A percentile compares a stretch with the other conserved stretches of the same genome.
These are phyloP conservation scores for Raphanus sativus DNA, from an alignment of 345 rosid species.

Conservation along the genomic window DNA sequence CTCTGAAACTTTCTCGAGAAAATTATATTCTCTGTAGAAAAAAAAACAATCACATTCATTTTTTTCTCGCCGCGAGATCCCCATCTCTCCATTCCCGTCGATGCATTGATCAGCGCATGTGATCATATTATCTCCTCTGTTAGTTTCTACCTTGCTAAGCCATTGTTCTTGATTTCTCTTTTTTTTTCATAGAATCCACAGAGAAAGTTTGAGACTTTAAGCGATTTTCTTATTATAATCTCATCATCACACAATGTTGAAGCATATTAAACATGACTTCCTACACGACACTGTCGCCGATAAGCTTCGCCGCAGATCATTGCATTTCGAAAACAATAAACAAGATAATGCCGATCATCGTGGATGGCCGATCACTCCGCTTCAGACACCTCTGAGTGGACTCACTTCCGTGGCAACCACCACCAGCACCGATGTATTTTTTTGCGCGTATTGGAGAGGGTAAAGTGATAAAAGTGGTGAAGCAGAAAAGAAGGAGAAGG, in stretches of 20 bases:
- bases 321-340: neutral
- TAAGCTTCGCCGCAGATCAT: neutral
- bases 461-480: no score
- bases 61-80: conserved; percentile 2
- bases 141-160: conserved; percentile 1
- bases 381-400: conserved; percentile 50
- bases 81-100: conserved; percentile 10
- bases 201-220: neutral
- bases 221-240: neutral
- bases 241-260: neutral
- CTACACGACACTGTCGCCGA: neutral
- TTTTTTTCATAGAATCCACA: neutral
- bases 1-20: conserved; percentile 25
- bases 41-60: conserved; percentile 42
- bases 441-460: no score
- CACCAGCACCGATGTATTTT: conserved; percentile 27
- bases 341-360: conserved; percentile 38
- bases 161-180: conserved; percentile 14
- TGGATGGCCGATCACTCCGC: conserved; percentile 92
- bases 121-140: neutral
- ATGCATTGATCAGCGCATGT: conserved; percentile 3
- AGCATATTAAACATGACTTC: neutral
- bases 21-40: conserved; percentile 11
- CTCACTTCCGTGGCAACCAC: conserved; percentile 36
- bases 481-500: no score